A percentile compares a stretch with the other conserved stretches of the same genome.
Conservation (phyloP, 2,329 filamentous ascomycete genomes). For the Epichloe coenophiala region DNA sequence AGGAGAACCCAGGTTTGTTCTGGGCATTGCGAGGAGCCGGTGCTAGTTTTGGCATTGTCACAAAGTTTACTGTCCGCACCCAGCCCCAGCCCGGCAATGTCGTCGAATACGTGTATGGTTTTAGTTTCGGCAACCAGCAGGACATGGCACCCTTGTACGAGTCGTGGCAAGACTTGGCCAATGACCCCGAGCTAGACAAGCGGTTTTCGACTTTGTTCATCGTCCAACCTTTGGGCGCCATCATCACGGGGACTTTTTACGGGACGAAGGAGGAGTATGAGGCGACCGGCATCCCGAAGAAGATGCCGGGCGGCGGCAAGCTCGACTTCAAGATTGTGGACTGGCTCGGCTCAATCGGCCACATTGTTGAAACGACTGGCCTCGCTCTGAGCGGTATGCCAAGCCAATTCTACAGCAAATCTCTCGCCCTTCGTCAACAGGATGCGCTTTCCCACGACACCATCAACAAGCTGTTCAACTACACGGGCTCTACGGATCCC, state of each 20-base stretch:
- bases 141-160: constrained; percentile 37
- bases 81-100: constrained; percentile 40
- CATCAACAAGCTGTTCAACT: constrained; percentile 38
- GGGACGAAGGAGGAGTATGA: constrained; percentile 43
- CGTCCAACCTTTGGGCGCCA: constrained; percentile 35
- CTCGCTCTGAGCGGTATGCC: constrained; percentile 33
- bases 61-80: constrained; percentile 42
- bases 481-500: constrained; percentile 33
- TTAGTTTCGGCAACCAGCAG: constrained; percentile 33
- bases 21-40: constrained; percentile 43
- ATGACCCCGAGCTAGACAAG: constrained; percentile 40
- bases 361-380: constrained; percentile 35
- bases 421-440: constrained; percentile 36
- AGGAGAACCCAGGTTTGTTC: constrained; percentile 39
- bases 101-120: constrained; percentile 44
- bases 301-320: constrained; percentile 28
- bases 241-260: constrained; percentile 49
- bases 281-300: constrained; percentile 32
- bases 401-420: constrained; percentile 43
- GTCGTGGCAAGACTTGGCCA: constrained; percentile 44
- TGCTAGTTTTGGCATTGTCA: constrained; percentile 42
- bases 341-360: constrained; percentile 47
- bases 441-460: constrained; percentile 31
- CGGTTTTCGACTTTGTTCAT: constrained; percentile 46
- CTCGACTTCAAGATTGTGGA: constrained; percentile 39